Evolutionary conservation across 805 yeast species (phyloP), one percentile per base, ranked within the genome.

Genomic region (Ogataea neopini): DNA sequence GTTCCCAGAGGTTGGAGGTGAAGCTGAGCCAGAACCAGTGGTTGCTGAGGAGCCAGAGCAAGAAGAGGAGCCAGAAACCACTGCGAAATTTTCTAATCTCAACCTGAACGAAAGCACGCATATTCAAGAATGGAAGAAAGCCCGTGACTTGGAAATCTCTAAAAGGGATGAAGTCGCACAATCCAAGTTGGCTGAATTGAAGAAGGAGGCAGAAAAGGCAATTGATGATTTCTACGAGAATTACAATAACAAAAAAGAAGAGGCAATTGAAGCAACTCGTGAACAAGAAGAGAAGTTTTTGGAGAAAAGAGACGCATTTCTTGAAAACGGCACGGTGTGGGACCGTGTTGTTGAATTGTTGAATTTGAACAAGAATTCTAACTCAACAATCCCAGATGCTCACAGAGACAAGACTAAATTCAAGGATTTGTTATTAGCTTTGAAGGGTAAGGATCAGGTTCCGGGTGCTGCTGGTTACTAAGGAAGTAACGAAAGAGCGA

Each of bases 191-290:
- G 72, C 72, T 25, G 88, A 83, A 50, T 76, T 89, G 49, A 78
- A 85, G 47, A 77, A 80, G 43, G 84, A 84, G 52, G 98, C 98
- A 8, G 80, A 81, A 61, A 81, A 83, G 64, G 83, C 89, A 45
- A 81, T 90, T 61, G 97, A 92, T 65, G 96, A 87, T 54, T 92
- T 92, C 67, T 92, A 92, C 68, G 96, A 88, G 59, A 84, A 84
- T 62, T 92, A 92, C 75, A 90, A 88, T 71, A 74, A 76, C 62
- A 91, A 91, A 72, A 86, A 83, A 67, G 92, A 88, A 44, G 77
- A 77, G 54, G 79, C 82, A 43, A 71, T 83, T 47, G 83, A 79
- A 50, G 76, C 77, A 49, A 84, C 87, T 10, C 74, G 75, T 63
- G 72, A 73, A 43, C 94, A 86, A 57, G 88, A 88, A 57, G 82